These are phyloP conservation scores for Dysphania ambrosioides DNA, from an alignment of 148 eudicot species.

Conservation along the genomic window DNA sequence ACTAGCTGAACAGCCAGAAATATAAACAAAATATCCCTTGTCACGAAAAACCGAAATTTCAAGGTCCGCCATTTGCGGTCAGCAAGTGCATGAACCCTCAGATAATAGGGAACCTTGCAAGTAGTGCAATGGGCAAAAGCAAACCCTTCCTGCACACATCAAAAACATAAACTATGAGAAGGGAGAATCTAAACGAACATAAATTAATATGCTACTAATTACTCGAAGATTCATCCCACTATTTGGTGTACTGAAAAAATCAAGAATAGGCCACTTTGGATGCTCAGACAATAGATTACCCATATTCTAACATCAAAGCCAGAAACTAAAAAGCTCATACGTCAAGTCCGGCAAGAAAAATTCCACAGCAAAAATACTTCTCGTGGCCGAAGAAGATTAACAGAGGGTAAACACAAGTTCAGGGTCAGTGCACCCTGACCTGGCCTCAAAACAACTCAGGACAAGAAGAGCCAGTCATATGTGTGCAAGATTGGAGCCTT, in stretches of 20 bases:
- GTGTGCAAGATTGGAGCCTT: too few species aligned
- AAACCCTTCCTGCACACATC: conserved; percentile 79
- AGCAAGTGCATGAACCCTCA: conserved; percentile 81
- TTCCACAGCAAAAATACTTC: too few species aligned
- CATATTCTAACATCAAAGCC: background rate
- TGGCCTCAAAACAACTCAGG: background rate
- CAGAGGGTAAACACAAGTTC: background rate
- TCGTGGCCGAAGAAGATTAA: background rate
- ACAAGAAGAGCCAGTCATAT: background rate
- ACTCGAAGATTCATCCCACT: background rate
- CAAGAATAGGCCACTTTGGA: too few species aligned
- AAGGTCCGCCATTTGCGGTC: conserved; percentile 89
- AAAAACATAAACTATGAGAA: background rate
- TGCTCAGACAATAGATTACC: background rate
- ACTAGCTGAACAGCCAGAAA: conserved; percentile 90
- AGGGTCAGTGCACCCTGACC: background rate
- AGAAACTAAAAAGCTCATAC: background rate
- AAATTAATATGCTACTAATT: background rate
- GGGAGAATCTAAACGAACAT: background rate
- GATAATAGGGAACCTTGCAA: conserved; percentile 90
- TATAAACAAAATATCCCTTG: conserved; percentile 84
- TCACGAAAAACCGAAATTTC: conserved; percentile 94
- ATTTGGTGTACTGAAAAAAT: too few species aligned
- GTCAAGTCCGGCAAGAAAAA: background rate
- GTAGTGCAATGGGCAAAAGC: conserved; percentile 99